Evolutionary conservation across 805 yeast genomes (phyloP).

Genomic region (Zygosaccharomyces kombuchaensis): DNA sequence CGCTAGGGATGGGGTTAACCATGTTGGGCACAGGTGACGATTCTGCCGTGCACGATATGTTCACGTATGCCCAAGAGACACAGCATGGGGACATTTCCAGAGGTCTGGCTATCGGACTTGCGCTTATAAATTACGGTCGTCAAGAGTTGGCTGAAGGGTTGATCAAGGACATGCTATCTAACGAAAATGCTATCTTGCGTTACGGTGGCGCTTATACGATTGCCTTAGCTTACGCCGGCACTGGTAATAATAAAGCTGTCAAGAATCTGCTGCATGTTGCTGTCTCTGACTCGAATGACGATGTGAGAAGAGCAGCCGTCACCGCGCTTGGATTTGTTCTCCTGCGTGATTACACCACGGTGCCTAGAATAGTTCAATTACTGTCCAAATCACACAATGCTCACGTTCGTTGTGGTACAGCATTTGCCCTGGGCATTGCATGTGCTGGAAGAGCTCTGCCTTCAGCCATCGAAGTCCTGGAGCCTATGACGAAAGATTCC

Average conservation of each 20-base stretch:
- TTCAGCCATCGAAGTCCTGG: conserved; percentile 86
- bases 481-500: conserved; percentile 88
- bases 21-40: conserved; percentile 88
- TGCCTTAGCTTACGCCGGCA: conserved; percentile 95
- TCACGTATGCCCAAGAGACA: conserved; percentile 88
- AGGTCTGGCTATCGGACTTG: conserved; percentile 87
- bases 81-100: conserved; percentile 94
- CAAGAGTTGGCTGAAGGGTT: conserved; percentile 73
- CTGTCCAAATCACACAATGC: conserved; percentile 94
- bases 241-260: conserved; percentile 85
- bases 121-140: conserved; percentile 78
- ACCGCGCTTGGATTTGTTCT: conserved; percentile 86
- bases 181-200: conserved; percentile 79
- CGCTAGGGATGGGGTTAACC: conserved; percentile 90
- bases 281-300: conserved; percentile 93
- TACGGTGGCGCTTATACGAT: conserved; percentile 95
- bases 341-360: conserved; percentile 84
- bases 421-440: conserved; percentile 93
- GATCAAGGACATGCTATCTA: conserved; percentile 61
- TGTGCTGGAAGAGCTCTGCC: conserved; percentile 92
- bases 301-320: conserved; percentile 94
- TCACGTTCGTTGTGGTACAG: conserved; percentile 97
- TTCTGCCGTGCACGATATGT: conserved; percentile 69
- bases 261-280: conserved; percentile 85
- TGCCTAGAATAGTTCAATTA: conserved; percentile 91